Evolutionary conservation across 108 stramenopile species (phyloP).

Genomic region (Pseudonitzschia delicatissima): DNA sequence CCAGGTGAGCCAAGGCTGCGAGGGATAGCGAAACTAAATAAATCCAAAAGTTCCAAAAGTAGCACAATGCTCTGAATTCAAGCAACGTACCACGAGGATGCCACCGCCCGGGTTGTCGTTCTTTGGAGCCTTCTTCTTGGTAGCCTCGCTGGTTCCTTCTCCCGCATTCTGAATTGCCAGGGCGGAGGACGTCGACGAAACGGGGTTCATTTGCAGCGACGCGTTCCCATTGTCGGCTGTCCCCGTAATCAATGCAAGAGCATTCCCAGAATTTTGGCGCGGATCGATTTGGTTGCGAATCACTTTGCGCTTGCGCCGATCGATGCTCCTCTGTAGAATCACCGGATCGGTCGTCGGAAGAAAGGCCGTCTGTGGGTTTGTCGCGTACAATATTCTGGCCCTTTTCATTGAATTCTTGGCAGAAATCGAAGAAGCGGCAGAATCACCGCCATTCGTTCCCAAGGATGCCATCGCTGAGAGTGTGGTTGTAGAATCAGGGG

Average conservation of each 20-base stretch:
- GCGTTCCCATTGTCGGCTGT: not conserved
- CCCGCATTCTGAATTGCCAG: not conserved
- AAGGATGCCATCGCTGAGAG: too few species aligned
- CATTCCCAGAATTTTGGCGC: not conserved
- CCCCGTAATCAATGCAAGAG: not conserved
- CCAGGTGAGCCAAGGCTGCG: too few species aligned
- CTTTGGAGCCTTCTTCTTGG: not conserved
- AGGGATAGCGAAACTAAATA: not conserved
- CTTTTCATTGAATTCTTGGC: slow-evolving; percentile 34
- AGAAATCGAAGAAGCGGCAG: slow-evolving; percentile 16
- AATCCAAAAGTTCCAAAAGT: not conserved
- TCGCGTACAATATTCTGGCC: slow-evolving; percentile 34
- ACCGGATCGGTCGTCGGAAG: slow-evolving; percentile 27
- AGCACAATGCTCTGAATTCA: not conserved
- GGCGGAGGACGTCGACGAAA: not conserved
- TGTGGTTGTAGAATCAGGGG: too few species aligned
- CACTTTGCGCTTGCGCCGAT: slow-evolving; percentile 32
- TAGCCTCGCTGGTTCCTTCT: not conserved
- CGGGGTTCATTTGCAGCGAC: not conserved
- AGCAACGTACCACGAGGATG: slow-evolving; percentile 30
- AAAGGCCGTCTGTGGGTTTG: slow-evolving; percentile 30
- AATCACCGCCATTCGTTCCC: not conserved
- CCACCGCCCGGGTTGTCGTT: slow-evolving; percentile 1
- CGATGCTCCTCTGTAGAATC: slow-evolving; percentile 20
- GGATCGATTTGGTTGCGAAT: not conserved